These are phyloP conservation scores for Hyaloperonospora brassicae DNA, from an alignment of 352 stramenopile genomes.

Conservation along the genomic window DNA sequence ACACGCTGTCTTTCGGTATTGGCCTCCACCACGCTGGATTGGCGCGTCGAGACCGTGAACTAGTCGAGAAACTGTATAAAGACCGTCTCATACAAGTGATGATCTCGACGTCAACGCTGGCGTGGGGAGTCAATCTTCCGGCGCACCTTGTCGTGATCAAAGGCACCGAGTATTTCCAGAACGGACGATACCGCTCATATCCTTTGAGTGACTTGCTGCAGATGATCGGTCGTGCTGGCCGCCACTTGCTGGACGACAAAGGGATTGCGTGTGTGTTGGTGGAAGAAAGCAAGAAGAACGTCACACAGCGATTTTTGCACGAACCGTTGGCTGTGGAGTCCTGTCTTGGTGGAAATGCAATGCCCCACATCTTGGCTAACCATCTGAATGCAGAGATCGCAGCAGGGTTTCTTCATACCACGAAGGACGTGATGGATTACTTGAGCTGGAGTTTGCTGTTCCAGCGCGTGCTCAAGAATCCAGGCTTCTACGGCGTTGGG, in stretches of 20 bases:
- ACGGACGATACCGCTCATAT: conserved; percentile 95
- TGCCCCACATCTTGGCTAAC: conserved; percentile 55
- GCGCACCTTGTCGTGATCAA: conserved; percentile 98
- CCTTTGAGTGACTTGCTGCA: conserved; percentile 98
- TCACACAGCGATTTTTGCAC: conserved; percentile 97
- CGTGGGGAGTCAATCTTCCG: conserved; percentile 95
- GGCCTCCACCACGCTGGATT: conserved; percentile 95
- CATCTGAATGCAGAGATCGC: conserved; percentile 96
- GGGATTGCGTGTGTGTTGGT: conserved; percentile 95
- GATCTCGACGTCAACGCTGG: conserved; percentile 89
- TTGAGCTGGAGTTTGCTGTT: conserved; percentile 97
- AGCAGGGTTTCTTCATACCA: conserved; percentile 80
- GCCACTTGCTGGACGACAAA: conserved; percentile 92
- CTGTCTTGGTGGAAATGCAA: conserved; percentile 82
- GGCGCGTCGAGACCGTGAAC: conserved; percentile 79
- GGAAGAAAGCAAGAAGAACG: conserved; percentile 97
- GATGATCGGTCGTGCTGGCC: conserved; percentile 98
- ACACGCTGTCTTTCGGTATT: conserved; percentile 97
- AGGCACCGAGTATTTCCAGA: conserved; percentile 95
- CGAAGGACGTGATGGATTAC: conserved; percentile 91
- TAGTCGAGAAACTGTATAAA: conserved; percentile 96
- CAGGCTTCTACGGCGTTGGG: conserved; percentile 91
- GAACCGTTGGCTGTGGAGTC: conserved; percentile 97
- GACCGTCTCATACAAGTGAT: conserved; percentile 95
- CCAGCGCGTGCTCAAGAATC: conserved; percentile 92